Conservation (phyloP, 2,329 filamentous ascomycete species). For the Cercospora sp. region DNA sequence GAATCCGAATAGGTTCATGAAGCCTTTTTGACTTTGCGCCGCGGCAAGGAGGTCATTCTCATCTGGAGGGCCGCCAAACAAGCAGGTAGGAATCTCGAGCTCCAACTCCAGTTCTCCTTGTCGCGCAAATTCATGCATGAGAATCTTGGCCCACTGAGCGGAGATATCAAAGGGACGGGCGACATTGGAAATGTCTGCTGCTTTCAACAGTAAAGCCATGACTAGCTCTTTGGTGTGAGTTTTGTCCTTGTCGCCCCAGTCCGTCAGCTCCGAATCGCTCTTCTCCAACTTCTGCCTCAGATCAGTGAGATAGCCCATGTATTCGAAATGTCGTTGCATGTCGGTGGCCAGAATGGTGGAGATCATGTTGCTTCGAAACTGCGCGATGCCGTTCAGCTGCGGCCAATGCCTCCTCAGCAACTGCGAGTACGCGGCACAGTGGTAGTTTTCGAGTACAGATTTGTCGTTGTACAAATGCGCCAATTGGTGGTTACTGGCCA, state of each 20-base stretch:
- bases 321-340: slow-evolving; percentile 96
- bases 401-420: slow-evolving; percentile 94
- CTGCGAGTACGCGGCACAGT: slow-evolving; percentile 95
- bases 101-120: slow-evolving; percentile 91
- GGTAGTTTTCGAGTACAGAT: slow-evolving; percentile 94
- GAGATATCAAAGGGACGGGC: slow-evolving; percentile 81
- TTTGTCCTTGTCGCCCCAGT: slow-evolving; percentile 73
- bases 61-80: slow-evolving; percentile 76
- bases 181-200: slow-evolving; percentile 97
- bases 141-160: slow-evolving; percentile 82
- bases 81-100: slow-evolving; percentile 80
- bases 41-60: slow-evolving; percentile 81
- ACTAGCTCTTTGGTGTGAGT: slow-evolving; percentile 76
- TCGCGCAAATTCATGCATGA: slow-evolving; percentile 93
- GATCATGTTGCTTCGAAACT: slow-evolving; percentile 88
- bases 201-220: slow-evolving; percentile 95
- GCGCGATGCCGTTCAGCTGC: slow-evolving; percentile 70
- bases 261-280: slow-evolving; percentile 62
- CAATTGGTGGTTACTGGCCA: slow-evolving; percentile 86
- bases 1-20: slow-evolving; percentile 94
- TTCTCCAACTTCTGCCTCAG: slow-evolving; percentile 75
- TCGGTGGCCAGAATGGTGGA: slow-evolving; percentile 97
- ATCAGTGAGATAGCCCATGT: slow-evolving; percentile 84
- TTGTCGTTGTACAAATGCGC: slow-evolving; percentile 96
- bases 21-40: slow-evolving; percentile 84